Evolutionary conservation across 805 yeast species (phyloP).

Genomic region (Cyberlindnera petersonii): DNA sequence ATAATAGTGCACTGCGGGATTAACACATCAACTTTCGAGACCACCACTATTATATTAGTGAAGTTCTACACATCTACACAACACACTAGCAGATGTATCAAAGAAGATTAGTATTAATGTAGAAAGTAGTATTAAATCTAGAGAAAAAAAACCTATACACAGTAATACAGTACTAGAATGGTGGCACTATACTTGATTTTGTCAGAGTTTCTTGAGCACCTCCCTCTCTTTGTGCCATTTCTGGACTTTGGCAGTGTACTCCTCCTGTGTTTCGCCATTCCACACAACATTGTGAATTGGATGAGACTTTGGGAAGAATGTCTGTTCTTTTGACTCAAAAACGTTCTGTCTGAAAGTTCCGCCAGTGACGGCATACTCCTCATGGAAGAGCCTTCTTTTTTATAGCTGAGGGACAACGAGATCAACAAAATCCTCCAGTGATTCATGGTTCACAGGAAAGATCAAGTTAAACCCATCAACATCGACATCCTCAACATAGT

Average conservation of each 20-base stretch:
- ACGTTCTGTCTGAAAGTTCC: slow-evolving; percentile 37
- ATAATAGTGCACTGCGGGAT: too few species aligned
- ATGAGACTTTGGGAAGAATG: slow-evolving; percentile 19
- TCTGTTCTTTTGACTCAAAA: slow-evolving; percentile 28
- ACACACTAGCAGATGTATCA: too few species aligned
- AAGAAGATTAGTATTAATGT: too few species aligned
- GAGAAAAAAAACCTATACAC: too few species aligned
- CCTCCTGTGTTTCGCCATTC: slow-evolving; percentile 12
- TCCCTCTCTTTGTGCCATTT: slow-evolving; percentile 3
- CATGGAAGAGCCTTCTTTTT: slow-evolving; percentile 33
- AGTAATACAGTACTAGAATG: too few species aligned
- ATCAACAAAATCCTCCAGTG: slow-evolving; percentile 37
- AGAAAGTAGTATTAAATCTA: too few species aligned
- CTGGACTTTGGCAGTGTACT: slow-evolving; percentile 22
- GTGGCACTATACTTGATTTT: too few species aligned
- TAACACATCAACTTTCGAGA: too few species aligned
- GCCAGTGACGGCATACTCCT: slow-evolving; percentile 35
- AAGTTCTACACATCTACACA: too few species aligned
- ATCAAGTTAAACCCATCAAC: slow-evolving; percentile 43
- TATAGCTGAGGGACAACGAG: slow-evolving; percentile 35
- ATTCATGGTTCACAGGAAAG: slow-evolving; percentile 35
- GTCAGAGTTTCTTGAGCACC: slow-evolving; percentile 1
- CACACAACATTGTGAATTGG: slow-evolving; percentile 21
- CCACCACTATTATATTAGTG: too few species aligned
- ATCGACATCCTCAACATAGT: slow-evolving; percentile 36